phyloP scores from a whole-genome alignment of 2,329 filamentous ascomycete species.

The Aureobasidium pullulans region DNA sequence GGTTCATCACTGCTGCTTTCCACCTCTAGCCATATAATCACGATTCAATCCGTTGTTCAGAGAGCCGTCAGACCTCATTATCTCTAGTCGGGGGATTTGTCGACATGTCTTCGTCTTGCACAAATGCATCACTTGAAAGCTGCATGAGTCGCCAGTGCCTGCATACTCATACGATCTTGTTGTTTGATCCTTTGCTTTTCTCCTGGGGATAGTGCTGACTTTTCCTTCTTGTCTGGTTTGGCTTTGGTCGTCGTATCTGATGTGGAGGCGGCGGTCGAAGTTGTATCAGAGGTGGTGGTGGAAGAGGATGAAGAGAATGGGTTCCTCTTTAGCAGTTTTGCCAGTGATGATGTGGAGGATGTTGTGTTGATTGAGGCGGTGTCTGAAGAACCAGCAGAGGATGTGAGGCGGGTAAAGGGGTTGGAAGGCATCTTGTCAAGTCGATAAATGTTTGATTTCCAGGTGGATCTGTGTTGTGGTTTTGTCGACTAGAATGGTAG shows the following conservation, averaged over 20 bases:
- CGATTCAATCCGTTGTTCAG: too few species aligned
- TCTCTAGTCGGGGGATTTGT: too few species aligned
- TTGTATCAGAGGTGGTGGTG: not conserved
- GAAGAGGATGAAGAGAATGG: not conserved
- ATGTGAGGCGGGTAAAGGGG: not conserved
- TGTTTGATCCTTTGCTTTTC: conserved; percentile 5
- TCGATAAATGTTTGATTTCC: not conserved
- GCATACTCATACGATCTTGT: not conserved
- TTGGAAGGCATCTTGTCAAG: not conserved
- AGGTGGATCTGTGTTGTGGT: not conserved
- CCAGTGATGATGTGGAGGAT: not conserved
- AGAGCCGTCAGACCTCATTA: too few species aligned
- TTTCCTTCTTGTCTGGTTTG: not conserved
- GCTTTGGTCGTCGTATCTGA: not conserved
- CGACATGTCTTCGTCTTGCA: too few species aligned
- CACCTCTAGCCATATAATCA: too few species aligned
- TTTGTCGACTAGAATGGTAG: not conserved
- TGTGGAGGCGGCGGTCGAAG: not conserved
- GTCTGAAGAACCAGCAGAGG: not conserved
- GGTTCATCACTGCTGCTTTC: too few species aligned
- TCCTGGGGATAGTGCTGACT: not conserved
- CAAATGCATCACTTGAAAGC: not conserved
- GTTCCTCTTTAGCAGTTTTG: not conserved
- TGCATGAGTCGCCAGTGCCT: not conserved
- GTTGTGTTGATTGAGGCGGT: conserved; percentile 8